Base-by-base conservation (phyloP, 2,329 filamentous ascomycete genomes). In the Colletotrichum spaethianum region DNA sequence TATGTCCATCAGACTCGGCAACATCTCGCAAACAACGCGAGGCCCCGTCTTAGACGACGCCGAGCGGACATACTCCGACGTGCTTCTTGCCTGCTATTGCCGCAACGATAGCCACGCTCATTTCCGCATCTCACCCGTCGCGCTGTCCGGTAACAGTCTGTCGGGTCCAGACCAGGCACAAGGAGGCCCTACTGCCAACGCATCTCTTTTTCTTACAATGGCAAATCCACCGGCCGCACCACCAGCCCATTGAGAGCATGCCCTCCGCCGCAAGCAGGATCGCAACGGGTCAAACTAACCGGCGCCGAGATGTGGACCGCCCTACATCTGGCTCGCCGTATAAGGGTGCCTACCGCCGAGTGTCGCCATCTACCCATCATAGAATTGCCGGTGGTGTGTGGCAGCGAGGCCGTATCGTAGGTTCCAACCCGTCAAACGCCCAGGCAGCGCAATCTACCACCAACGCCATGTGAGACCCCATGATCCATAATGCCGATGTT, bases 141-240 rank as follows among this genome's bases (percentile, higher is more conserved):
- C 63, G 46, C 68, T 61, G 48, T 67, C 48, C 38, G 63, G 56
- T 62, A 50, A 67, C 56, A 67, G 56, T 38, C 50, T 44, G 26
- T 62, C 68, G 63, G 63, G 68, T 67, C 56, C 53, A 12, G 63
- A 12, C 20, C 48, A 46, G 63, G 28, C 40, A 12, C 52, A 44
- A 38, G 26, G 33, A 44, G 28, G 57, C 65, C 59, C 40, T 59
- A 31, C 66, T 57, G 33, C 57, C 57, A 48, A 50, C 63, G 50
- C 63, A 67, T 33, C 11, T n/a, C 23, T 8, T 44, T 67, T 55
- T 46, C 67, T 67, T 50, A 23, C 63, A 57, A 62, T 33, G 63
- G 63, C 56, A 63, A 38, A 57, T 67, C 28, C 56, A 42, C 64
- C 57, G 63, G 40, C 53, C 20, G 28, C 46, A 40, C 48, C 62